phyloP scores from a whole-genome alignment of 2,329 filamentous ascomycete genomes.

The Sphaerulina musiva region DNA sequence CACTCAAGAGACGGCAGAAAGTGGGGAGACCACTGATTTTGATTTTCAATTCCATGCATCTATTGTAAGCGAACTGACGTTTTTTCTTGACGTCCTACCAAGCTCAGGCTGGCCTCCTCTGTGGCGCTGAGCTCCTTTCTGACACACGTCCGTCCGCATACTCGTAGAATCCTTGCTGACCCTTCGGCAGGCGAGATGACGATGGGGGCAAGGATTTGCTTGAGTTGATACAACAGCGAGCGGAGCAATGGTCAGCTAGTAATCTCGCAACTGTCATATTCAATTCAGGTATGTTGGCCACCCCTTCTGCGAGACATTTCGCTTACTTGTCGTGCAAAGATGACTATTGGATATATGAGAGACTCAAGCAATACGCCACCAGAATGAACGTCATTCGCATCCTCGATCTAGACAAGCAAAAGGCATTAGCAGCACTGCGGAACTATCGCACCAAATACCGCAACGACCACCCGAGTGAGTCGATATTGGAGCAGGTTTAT shows the following conservation, averaged over 20 bases:
- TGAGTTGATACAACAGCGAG: slow-evolving; percentile 88
- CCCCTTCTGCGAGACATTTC: neutral
- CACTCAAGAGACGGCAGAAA: slow-evolving; percentile 59
- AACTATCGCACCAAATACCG: slow-evolving; percentile 79
- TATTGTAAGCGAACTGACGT: slow-evolving; percentile 46
- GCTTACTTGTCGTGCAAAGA: slow-evolving; percentile 43
- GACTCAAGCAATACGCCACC: slow-evolving; percentile 83
- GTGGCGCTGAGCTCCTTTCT: no score
- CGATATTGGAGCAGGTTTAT: slow-evolving; percentile 70
- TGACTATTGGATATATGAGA: slow-evolving; percentile 97
- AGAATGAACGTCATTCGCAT: slow-evolving; percentile 91
- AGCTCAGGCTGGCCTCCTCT: no score
- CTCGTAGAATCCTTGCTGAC: no score
- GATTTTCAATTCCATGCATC: slow-evolving; percentile 89
- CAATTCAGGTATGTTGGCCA: slow-evolving; percentile 53
- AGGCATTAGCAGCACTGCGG: slow-evolving; percentile 68
- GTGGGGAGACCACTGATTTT: slow-evolving; percentile 70
- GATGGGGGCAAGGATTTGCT: slow-evolving; percentile 89
- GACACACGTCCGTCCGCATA: no score
- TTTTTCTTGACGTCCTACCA: no score
- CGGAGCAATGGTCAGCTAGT: slow-evolving; percentile 91
- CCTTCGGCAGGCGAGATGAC: slow-evolving; percentile 56
- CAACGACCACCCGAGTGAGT: slow-evolving; percentile 49
- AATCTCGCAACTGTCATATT: slow-evolving; percentile 88
- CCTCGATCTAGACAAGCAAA: slow-evolving; percentile 69